These are phyloP conservation scores for Neophaeococcomyces aloes DNA, from an alignment of 2,329 filamentous ascomycete genomes.

Conservation along the genomic window DNA sequence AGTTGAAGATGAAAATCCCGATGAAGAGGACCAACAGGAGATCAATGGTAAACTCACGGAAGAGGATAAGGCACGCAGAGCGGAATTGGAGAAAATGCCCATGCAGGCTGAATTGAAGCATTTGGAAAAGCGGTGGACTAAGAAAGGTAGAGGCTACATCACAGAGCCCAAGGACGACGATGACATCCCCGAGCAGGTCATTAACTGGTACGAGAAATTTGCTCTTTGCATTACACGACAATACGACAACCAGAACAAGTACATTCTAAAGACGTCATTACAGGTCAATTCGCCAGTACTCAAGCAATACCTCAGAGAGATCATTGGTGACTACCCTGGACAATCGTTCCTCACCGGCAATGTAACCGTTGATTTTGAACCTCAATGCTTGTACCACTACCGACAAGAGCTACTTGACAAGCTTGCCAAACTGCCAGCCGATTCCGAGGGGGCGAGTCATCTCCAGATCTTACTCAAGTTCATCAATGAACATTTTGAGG, in stretches of 20 bases:
- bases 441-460: slow-evolving; percentile 30
- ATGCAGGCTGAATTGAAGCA: slow-evolving; percentile 8
- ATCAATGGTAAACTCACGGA: slow-evolving; percentile 5
- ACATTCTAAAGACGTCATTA: slow-evolving; percentile 44
- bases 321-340: slow-evolving; percentile 67
- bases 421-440: slow-evolving; percentile 40
- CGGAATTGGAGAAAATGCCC: slow-evolving; percentile 7
- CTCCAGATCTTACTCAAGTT: slow-evolving; percentile 64
- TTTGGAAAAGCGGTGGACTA: slow-evolving; percentile 8
- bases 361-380: slow-evolving; percentile 60
- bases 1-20: background rate
- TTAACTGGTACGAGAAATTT: slow-evolving; percentile 8
- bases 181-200: slow-evolving; percentile 4
- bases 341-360: slow-evolving; percentile 71
- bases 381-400: slow-evolving; percentile 66
- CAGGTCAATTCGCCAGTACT: slow-evolving; percentile 78
- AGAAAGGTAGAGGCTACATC: slow-evolving; percentile 6
- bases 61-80: slow-evolving; percentile 3
- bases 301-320: slow-evolving; percentile 56
- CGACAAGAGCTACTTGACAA: slow-evolving; percentile 58
- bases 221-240: slow-evolving; percentile 4
- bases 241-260: slow-evolving; percentile 1
- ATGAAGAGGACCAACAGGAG: slow-evolving; percentile 7
- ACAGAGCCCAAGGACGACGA: slow-evolving; percentile 8
- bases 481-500: slow-evolving; percentile 66